These are phyloP conservation scores for Beauveria caledonica DNA, from an alignment of 2,329 filamentous ascomycete species.

Conservation along the genomic window DNA sequence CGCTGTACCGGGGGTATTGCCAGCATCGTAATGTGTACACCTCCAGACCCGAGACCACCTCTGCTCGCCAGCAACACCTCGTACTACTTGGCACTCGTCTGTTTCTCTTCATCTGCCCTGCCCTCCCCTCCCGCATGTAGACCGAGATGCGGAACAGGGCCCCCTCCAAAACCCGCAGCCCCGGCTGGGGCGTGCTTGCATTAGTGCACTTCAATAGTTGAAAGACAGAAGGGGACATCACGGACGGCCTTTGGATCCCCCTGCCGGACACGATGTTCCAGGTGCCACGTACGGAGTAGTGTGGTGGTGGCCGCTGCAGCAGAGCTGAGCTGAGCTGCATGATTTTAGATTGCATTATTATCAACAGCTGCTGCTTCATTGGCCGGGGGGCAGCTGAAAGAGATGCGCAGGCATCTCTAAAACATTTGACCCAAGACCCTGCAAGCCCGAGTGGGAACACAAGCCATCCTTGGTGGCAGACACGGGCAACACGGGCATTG, in stretches of 20 bases:
- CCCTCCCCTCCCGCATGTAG: not conserved
- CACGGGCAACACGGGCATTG: not conserved
- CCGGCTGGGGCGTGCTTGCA: not conserved
- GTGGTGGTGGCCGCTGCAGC: not conserved
- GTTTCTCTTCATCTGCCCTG: not conserved
- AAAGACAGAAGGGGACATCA: not conserved
- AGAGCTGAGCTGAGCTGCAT: conserved; percentile 4
- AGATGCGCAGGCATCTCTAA: not conserved
- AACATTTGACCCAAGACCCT: not conserved
- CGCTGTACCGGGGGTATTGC: not conserved
- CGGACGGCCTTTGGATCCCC: not conserved
- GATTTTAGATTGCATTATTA: not conserved
- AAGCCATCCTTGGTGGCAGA: not conserved
- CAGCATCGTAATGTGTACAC: not conserved
- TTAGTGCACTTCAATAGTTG: not conserved
- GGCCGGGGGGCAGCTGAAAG: not conserved
- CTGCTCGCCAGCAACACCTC: not conserved
- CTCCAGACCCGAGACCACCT: not conserved
- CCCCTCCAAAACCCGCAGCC: not conserved
- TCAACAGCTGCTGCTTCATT: not conserved
- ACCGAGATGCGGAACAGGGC: not conserved
- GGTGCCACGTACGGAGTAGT: conserved; percentile 1
- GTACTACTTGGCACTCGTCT: too few relatives aligned
- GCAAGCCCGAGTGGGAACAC: not conserved
- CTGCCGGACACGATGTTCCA: not conserved